Evolutionary conservation across 2,329 filamentous ascomycete genomes (phyloP).

Genomic region (Monosporascus cannonballus): DNA sequence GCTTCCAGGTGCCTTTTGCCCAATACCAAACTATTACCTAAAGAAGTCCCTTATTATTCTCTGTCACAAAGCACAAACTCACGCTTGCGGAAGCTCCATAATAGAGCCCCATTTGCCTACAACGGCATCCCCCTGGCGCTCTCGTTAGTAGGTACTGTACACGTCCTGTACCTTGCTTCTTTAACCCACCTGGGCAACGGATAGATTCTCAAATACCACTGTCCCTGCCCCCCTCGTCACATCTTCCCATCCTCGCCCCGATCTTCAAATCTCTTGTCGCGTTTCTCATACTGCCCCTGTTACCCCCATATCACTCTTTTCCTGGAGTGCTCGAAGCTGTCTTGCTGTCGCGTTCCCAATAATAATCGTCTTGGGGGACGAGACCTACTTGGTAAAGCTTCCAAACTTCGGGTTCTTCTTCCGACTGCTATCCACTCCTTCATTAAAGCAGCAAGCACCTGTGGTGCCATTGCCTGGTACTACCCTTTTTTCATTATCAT

Average conservation of each 20-base stretch:
- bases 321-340: conserved; percentile 12
- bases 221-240: conserved; percentile 24
- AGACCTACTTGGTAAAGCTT: conserved; percentile 30
- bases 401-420: conserved; percentile 31
- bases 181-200: conserved; percentile 13
- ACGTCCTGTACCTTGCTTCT: conserved; percentile 23
- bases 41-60: too few relatives aligned
- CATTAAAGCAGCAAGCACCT: conserved; percentile 23
- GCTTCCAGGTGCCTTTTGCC: conserved; percentile 21
- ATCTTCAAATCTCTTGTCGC: conserved; percentile 23
- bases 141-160: background rate
- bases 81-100: conserved; percentile 10
- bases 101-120: conserved; percentile 15
- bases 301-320: conserved; percentile 14
- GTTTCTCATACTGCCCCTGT: conserved; percentile 19
- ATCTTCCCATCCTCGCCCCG: conserved; percentile 22
- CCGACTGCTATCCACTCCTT: conserved; percentile 27
- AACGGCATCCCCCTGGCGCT: too few relatives aligned
- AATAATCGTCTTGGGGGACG: conserved; percentile 18
- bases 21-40: conserved; percentile 12
- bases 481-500: conserved; percentile 20
- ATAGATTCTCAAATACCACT: conserved; percentile 23
- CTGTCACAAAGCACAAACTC: too few relatives aligned
- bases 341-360: conserved; percentile 20
- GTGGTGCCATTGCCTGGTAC: conserved; percentile 26